Evolutionary conservation across 768 basidiomycete species (phyloP).

Genomic region (Agrocybe chaxingu): DNA sequence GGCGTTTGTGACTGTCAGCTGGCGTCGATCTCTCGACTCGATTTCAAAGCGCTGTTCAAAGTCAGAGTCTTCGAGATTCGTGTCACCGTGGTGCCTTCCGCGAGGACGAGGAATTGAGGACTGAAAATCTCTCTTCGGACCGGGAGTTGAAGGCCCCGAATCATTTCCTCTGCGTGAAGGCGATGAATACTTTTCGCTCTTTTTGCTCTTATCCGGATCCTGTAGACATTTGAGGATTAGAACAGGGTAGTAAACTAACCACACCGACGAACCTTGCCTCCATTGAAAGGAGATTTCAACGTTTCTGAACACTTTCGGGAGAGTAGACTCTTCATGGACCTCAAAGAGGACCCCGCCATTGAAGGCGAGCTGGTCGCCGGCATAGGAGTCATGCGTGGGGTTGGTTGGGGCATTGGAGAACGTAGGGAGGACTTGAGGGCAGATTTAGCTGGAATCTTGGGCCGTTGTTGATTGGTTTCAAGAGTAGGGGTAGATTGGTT

Average conservation of each 20-base stretch:
- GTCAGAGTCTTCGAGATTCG: conserved; percentile 39
- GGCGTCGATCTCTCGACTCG: conserved; percentile 34
- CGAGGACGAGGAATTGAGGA: conserved; percentile 36
- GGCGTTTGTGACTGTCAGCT: conserved; percentile 42
- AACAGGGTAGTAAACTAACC: conserved; percentile 9
- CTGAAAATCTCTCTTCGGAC: conserved; percentile 9
- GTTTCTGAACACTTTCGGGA: conserved; percentile 24
- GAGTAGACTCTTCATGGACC: conserved; percentile 29
- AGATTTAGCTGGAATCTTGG: conserved; percentile 30
- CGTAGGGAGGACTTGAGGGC: conserved; percentile 37
- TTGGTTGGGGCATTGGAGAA: conserved; percentile 29
- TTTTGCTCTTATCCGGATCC: no score
- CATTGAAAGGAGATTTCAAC: conserved; percentile 16
- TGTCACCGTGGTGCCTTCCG: conserved; percentile 18
- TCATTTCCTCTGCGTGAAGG: background rate
- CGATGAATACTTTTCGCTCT: background rate
- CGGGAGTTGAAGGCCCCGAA: background rate
- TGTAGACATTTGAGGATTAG: no score
- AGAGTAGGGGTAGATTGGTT: conserved; percentile 13
- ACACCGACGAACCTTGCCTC: conserved; percentile 14
- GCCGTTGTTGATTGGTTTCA: conserved; percentile 23
- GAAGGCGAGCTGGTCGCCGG: conserved; percentile 6
- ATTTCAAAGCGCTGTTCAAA: conserved; percentile 37
- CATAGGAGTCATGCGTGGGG: conserved; percentile 6
- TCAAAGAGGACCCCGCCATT: conserved; percentile 19